Base-by-base conservation (phyloP, 2,329 filamentous ascomycete genomes). In the Lasiodiplodia sp. region DNA sequence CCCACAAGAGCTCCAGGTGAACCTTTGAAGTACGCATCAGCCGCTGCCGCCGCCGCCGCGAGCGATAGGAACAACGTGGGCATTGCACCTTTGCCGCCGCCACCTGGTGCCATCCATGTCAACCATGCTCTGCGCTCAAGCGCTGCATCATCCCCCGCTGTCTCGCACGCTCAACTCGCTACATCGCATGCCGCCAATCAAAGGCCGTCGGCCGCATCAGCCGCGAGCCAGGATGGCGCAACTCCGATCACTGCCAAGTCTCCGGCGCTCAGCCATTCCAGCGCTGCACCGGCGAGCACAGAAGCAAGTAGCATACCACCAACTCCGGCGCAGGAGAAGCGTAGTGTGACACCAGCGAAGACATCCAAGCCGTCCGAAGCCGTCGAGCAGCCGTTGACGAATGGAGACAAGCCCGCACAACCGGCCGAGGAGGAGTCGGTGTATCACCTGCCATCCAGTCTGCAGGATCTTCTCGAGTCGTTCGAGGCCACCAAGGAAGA, bases 1-100 rank as follows among this genome's bases (percentile, higher is more conserved):
- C 96, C 96, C 1, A 89, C 92, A 69, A 89, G 95, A 78, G 90
- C 92, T 7, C 92, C 93, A 4, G 94, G 94, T 58, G 95, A 98
- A 79, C 93, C 92, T 1, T 85, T 99, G 72, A 98, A 98, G 81
- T 99, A 99, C 78, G 96, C 96, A 55, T 98, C 96, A 47, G 96
- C 96, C 0, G 96, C 96, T 0, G 96, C 96, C 0, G 96, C 96
- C 0, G 96, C 95, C 0, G 95, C 96, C 0, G 93, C 94, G 56
- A 94, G 89, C 78, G 94, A 97, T 81, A 94, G 93, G 83, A 95
- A 91, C 77, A 87, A 87, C 66, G 91, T 98, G 37, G 96, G 96
- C 31, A 97, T 99, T 76, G 91, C 95, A 69, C 96, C 96, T 51
- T 85, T 98, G 76, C 96, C 96, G 67, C 95, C 96, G 71, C 96